A percentile compares a stretch with the other conserved stretches of the same genome.
These are phyloP conservation scores for Phellopilus nigrolimitatus DNA, from an alignment of 1,284 basidiomycete genomes.

Conservation along the genomic window DNA sequence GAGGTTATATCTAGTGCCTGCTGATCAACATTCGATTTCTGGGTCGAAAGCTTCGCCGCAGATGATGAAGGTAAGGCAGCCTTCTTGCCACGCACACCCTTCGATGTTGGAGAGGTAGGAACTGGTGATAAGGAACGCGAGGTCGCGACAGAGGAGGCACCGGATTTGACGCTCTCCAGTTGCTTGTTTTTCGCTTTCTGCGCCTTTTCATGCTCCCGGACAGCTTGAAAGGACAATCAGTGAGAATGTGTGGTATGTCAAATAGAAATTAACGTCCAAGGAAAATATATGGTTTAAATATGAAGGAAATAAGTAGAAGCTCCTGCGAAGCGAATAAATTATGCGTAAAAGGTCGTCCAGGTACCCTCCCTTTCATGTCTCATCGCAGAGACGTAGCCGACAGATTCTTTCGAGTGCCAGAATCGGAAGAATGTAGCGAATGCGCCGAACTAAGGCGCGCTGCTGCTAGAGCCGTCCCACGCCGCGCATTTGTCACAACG, in stretches of 20 bases:
- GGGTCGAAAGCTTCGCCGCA: slow-evolving; percentile 34
- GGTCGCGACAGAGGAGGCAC: slow-evolving; percentile 27
- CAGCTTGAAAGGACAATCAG: slow-evolving; percentile 50
- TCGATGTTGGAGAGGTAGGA: slow-evolving; percentile 9
- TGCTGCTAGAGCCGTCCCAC: slow-evolving; percentile 58
- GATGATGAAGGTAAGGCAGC: slow-evolving; percentile 24
- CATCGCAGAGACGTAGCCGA: slow-evolving; percentile 23
- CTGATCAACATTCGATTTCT: slow-evolving; percentile 40
- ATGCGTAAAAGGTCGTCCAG: slow-evolving; percentile 25
- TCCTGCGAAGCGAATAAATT: slow-evolving; percentile 24
- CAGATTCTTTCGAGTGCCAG: slow-evolving; percentile 20
- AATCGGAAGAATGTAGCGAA: slow-evolving; percentile 25
- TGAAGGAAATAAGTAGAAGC: slow-evolving; percentile 25
- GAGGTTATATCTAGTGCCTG: slow-evolving; percentile 68
- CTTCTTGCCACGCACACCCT: slow-evolving; percentile 30
- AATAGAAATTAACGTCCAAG: slow-evolving; percentile 13
- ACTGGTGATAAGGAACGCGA: slow-evolving; percentile 42
- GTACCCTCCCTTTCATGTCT: slow-evolving; percentile 22
- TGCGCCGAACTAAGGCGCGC: slow-evolving; percentile 25
- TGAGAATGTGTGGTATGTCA: slow-evolving; percentile 23
- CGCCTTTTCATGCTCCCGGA: slow-evolving; percentile 71
- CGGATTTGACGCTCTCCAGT: slow-evolving; percentile 37
- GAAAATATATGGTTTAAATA: slow-evolving; percentile 35
- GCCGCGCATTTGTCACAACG: slow-evolving; percentile 71
- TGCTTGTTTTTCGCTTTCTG: slow-evolving; percentile 45